Evolutionary conservation across 225 moss, liverwort and hornwort genomes (phyloP), one percentile per base, ranked within the genome.

Genomic region (Bryoerythrophyllum caledonicum): DNA sequence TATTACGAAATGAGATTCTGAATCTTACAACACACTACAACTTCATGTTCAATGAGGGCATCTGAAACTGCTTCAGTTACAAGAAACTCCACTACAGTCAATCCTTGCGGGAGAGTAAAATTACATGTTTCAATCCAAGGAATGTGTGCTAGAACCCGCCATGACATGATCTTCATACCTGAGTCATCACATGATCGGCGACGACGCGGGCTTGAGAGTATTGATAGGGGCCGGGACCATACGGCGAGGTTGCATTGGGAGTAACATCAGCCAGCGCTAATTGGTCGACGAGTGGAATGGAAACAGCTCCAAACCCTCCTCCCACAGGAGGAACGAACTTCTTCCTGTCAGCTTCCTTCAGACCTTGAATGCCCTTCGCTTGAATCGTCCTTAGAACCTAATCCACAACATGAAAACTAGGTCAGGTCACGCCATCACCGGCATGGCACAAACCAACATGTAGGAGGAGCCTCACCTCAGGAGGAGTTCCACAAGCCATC

Each of bases 401-500:
- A 24, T 13, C 10, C 72, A 75, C 55, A 3, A 28, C 15, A 32
- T 15, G 38, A 58, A 9, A 68, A 35, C 10, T 40, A 65, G 41
- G 23, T 54, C 35, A 68, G 58, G 21, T 43, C 67, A 54, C 14
- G 1, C 41, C 15, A 7, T 1, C 4, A 30, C 8, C 21, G 2
- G 4, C 15, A 52, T 52, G 48, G 14, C 30, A 12, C 4, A 30
- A 58, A 48, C 19, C 16, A 49, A 28, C 8, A 8, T 48, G 16
- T n/a, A 27, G 27, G 30, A 67, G 59, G 19, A 6, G 10, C 28
- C 60, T 10, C 48, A 96, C 96, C 92, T 91, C 81, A n/a, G 74
- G 60, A 38, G 96, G 91, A 32, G 87, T 82, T 79, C 96, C 94
- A 76, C 94, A 94, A 65, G 89, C 96, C 83, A 96, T 81, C 53